A percentile compares a stretch with the other conserved stretches of the same genome.
phyloP scores from a whole-genome alignment of 2,329 filamentous ascomycete genomes.

The Akanthomyces uredinophilus region DNA sequence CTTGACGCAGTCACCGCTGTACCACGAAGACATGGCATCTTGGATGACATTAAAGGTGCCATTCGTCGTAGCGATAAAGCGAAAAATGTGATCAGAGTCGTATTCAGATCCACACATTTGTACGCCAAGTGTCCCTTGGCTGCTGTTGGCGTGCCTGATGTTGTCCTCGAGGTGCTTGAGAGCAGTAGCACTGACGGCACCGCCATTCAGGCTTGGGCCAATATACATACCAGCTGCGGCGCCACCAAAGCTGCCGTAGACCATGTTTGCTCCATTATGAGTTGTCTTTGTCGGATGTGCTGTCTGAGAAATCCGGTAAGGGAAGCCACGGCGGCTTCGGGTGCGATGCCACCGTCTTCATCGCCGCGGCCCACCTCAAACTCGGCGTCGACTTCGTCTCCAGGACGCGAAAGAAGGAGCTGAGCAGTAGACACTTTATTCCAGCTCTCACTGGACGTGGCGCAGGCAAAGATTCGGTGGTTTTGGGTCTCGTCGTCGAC shows the following conservation, averaged over 20 bases:
- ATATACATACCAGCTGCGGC: slow-evolving; percentile 1
- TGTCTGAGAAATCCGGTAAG: background rate
- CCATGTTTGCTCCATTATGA: background rate
- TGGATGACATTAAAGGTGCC: slow-evolving; percentile 28
- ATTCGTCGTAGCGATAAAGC: slow-evolving; percentile 28
- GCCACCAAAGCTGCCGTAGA: slow-evolving; percentile 3
- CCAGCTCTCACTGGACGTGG: background rate
- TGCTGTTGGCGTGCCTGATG: slow-evolving; percentile 12
- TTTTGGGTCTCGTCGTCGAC: background rate
- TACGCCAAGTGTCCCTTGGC: background rate
- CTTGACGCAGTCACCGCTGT: slow-evolving; percentile 24
- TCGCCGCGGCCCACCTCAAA: background rate
- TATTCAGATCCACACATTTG: background rate
- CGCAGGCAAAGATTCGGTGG: slow-evolving; percentile 11
- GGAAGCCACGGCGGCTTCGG: background rate
- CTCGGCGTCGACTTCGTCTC: background rate
- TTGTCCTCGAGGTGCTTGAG: slow-evolving; percentile 18
- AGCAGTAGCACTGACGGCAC: slow-evolving; percentile 17
- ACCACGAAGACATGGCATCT: slow-evolving; percentile 26
- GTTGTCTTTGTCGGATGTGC: background rate
- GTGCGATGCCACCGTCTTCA: background rate
- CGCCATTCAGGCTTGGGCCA: background rate
- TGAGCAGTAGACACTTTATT: background rate
- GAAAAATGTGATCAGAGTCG: slow-evolving; percentile 26
- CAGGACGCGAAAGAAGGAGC: background rate